These are phyloP conservation scores for Beauveria scarabaeidicola DNA, from an alignment of 2,329 filamentous ascomycete genomes.

Conservation along the genomic window DNA sequence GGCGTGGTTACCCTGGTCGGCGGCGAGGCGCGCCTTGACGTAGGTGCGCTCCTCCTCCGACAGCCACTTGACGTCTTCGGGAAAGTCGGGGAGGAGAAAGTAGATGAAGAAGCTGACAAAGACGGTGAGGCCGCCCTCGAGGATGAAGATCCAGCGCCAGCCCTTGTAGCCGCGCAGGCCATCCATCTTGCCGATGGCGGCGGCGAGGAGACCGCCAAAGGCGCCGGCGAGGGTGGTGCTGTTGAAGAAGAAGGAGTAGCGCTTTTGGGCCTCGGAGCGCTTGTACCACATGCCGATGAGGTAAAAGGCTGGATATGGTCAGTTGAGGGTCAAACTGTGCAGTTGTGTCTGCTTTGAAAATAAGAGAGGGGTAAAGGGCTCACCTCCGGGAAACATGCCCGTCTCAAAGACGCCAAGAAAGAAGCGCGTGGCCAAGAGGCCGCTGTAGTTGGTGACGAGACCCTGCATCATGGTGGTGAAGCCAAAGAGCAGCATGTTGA, in stretches of 20 bases:
- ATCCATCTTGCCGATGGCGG: slow-evolving; percentile 84
- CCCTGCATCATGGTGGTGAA: slow-evolving; percentile 69
- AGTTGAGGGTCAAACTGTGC: slow-evolving; percentile 27
- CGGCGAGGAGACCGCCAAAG: slow-evolving; percentile 79
- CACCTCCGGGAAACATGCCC: slow-evolving; percentile 54
- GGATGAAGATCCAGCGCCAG: slow-evolving; percentile 79
- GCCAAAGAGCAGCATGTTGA: slow-evolving; percentile 81
- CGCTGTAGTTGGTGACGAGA: slow-evolving; percentile 66
- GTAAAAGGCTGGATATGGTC: slow-evolving; percentile 43
- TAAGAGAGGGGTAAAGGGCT: slow-evolving; percentile 10
- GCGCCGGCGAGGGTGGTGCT: slow-evolving; percentile 71
- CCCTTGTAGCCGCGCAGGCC: slow-evolving; percentile 56
- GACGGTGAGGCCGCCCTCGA: slow-evolving; percentile 61
- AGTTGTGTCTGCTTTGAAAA: background rate
- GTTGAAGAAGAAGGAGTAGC: slow-evolving; percentile 90
- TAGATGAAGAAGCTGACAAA: slow-evolving; percentile 53
- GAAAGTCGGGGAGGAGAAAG: slow-evolving; percentile 66
- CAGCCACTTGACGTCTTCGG: slow-evolving; percentile 67
- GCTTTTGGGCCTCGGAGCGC: slow-evolving; percentile 77
- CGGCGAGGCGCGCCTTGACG: slow-evolving; percentile 55
- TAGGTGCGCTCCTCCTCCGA: slow-evolving; percentile 59
- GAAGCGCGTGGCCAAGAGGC: slow-evolving; percentile 72
- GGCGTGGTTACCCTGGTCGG: slow-evolving; percentile 60
- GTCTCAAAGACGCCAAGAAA: slow-evolving; percentile 73
- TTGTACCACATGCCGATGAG: slow-evolving; percentile 86